Conservation (phyloP, 1,284 basidiomycete species). For the Malassezia furfur region DNA sequence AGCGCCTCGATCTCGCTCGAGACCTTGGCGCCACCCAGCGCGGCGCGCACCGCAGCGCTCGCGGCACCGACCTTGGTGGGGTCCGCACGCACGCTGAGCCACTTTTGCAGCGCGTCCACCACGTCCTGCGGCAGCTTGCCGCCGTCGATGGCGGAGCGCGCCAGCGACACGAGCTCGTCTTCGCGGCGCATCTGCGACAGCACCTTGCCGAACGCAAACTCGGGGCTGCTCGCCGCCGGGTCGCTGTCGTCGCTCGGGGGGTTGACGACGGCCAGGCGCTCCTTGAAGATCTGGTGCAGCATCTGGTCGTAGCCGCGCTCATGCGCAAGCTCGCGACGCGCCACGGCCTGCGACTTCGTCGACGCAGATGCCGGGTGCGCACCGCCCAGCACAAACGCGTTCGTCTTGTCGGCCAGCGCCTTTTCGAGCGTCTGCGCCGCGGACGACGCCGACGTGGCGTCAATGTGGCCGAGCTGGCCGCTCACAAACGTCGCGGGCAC, state of each 20-base stretch:
- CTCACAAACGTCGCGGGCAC: constrained; percentile 26
- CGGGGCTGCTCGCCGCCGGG: constrained; percentile 66
- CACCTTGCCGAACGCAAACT: constrained; percentile 84
- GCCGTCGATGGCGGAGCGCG: constrained; percentile 27
- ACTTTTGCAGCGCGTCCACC: constrained; percentile 31
- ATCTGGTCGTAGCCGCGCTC: constrained; percentile 86
- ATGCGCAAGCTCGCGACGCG: constrained; percentile 60
- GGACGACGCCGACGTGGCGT: constrained; percentile 20
- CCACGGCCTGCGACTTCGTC: constrained; percentile 48
- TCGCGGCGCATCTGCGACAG: constrained; percentile 59
- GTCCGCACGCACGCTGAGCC: constrained; percentile 27
- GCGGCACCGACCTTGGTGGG: constrained; percentile 22
- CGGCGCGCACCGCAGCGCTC: constrained; percentile 8
- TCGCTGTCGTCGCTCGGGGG: constrained; percentile 28
- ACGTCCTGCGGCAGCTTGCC: constrained; percentile 30
- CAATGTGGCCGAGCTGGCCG: constrained; percentile 31
- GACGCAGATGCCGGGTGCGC: constrained; percentile 42
- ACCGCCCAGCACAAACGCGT: constrained; percentile 45
- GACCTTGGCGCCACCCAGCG: constrained; percentile 56
- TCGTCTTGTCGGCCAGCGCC: constrained; percentile 27
- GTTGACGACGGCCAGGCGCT: constrained; percentile 77
- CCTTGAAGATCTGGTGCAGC: constrained; percentile 68
- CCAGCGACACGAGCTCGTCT: constrained; percentile 33
- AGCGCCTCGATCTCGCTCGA: constrained; percentile 26
- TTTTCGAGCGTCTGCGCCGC: constrained; percentile 26